phyloP scores from a whole-genome alignment of 2,329 filamentous ascomycete genomes.

The Emmonsia crescens region DNA sequence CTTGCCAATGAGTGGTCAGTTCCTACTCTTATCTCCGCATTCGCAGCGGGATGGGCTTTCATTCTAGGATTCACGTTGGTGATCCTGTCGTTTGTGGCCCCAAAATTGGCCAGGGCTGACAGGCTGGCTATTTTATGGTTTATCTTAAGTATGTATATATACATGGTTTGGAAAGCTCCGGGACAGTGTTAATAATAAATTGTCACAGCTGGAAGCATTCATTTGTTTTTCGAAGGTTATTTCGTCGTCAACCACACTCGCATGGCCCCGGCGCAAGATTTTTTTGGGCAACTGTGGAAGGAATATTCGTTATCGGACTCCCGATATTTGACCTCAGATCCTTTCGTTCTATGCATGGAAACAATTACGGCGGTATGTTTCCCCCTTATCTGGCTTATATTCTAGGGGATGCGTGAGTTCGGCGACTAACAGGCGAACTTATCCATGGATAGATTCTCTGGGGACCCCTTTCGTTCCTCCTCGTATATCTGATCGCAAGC shows the following conservation, averaged over 20 bases:
- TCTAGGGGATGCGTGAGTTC: neutral
- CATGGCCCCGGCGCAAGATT: constrained; percentile 56
- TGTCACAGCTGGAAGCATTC: constrained; percentile 42
- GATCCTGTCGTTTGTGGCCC: constrained; percentile 43
- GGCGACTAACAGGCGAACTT: neutral
- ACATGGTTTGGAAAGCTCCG: neutral
- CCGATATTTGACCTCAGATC: constrained; percentile 69
- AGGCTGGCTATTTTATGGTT: constrained; percentile 62
- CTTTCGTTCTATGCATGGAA: constrained; percentile 82
- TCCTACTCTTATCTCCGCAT: constrained; percentile 47
- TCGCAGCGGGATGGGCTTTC: constrained; percentile 44
- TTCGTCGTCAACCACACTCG: constrained; percentile 59
- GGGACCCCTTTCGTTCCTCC: constrained; percentile 51
- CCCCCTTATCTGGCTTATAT: constrained; percentile 6
- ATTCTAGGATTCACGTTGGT: constrained; percentile 50
- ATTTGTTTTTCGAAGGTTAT: constrained; percentile 78
- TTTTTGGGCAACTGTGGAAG: constrained; percentile 85
- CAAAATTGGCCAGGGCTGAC: constrained; percentile 44
- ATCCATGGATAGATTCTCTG: constrained; percentile 39
- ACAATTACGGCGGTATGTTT: constrained; percentile 61
- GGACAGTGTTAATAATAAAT: neutral
- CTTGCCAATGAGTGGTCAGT: constrained; percentile 55
- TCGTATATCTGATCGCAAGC: constrained; percentile 44
- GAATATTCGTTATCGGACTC: constrained; percentile 84
- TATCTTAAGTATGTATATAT: constrained; percentile 50